Base-by-base conservation (phyloP, 495 filamentous ascomycete genomes). In the Ascobolus immersus region DNA sequence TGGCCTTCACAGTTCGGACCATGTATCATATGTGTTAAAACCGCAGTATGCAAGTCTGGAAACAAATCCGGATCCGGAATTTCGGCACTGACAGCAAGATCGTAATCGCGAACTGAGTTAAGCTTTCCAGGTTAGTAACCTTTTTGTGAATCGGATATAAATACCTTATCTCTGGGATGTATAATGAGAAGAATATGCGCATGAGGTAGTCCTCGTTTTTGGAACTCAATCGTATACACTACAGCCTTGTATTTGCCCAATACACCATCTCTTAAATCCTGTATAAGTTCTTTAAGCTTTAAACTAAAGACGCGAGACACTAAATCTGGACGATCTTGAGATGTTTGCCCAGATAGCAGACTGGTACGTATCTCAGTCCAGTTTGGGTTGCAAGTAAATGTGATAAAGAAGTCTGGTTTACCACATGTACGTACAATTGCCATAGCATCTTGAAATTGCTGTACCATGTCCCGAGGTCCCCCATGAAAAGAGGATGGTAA, bases 371-470 rank as follows among this genome's bases (percentile, higher is more conserved):
- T 43, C 21, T 43, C 38, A 4, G 19, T 29, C 32, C 38, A 43
- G 4, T 25, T 32, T 26, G 38, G 41, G 25, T 43, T 43, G 8
- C 37, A 32, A 7, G 32, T 40, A 34, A 43, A 40, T 9, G 33
- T 43, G 31, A 43, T 43, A 39, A 42, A 42, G 21, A 41, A 33
- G 15, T 36, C 34, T n/a, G 34, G 39, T 35, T 37, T 41, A 4
- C 39, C 26, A 21, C 38, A 38, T 28, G 33, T 23, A 25, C 35
- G 18, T 10, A 41, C 35, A 32, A 41, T 43, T 21, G 37, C 36
- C 33, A 43, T 43, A 4, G 25, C 39, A 37, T 44, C 38, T 27
- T 36, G 21, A 28, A 40, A 40, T 17, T 2, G 18, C 17, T 15
- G 17, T 17, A 15, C 4, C 28, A 2, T 17, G 18, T 15, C 10